Conservation (phyloP, 768 basidiomycete genomes). For the Paxillus rubicundulus region DNA sequence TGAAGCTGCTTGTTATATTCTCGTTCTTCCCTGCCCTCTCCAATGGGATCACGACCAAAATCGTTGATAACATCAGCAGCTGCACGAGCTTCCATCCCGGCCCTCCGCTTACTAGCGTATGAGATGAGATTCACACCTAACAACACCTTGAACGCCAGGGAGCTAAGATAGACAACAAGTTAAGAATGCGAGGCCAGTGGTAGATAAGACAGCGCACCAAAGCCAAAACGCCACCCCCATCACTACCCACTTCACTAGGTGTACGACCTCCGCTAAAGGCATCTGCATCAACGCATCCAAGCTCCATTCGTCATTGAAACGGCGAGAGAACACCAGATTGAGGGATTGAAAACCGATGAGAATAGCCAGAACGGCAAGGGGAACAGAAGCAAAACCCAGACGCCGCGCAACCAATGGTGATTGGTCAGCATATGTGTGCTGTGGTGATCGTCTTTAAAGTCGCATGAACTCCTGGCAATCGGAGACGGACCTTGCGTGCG, state of each 20-base stretch:
- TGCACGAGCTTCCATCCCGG: conserved; percentile 75
- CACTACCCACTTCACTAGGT: conserved; percentile 60
- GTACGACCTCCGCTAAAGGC: conserved; percentile 48
- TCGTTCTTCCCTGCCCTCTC: conserved; percentile 85
- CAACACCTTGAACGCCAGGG: conserved; percentile 88
- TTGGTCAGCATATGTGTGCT: conserved; percentile 93
- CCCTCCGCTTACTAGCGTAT: conserved; percentile 72
- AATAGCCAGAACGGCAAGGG: conserved; percentile 80
- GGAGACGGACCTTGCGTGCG: conserved; percentile 58
- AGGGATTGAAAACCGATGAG: conserved; percentile 75
- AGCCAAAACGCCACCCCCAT: conserved; percentile 76
- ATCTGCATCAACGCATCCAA: conserved; percentile 32
- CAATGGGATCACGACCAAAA: conserved; percentile 87
- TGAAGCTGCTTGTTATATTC: conserved; percentile 84
- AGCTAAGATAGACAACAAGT: conserved; percentile 39
- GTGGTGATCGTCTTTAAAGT: conserved; percentile 5
- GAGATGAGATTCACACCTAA: conserved; percentile 85
- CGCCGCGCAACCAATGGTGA: conserved; percentile 92
- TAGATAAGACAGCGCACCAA: conserved; percentile 56
- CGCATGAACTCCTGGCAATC: not conserved
- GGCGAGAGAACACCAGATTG: conserved; percentile 54
- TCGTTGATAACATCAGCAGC: conserved; percentile 78
- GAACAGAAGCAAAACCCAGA: conserved; percentile 90
- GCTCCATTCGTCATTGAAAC: conserved; percentile 39
- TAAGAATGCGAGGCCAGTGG: not conserved